Evolutionary conservation across 2,329 filamentous ascomycete species (phyloP), one percentile per base, ranked within the genome.

Genomic region (Esteya vermicola): DNA sequence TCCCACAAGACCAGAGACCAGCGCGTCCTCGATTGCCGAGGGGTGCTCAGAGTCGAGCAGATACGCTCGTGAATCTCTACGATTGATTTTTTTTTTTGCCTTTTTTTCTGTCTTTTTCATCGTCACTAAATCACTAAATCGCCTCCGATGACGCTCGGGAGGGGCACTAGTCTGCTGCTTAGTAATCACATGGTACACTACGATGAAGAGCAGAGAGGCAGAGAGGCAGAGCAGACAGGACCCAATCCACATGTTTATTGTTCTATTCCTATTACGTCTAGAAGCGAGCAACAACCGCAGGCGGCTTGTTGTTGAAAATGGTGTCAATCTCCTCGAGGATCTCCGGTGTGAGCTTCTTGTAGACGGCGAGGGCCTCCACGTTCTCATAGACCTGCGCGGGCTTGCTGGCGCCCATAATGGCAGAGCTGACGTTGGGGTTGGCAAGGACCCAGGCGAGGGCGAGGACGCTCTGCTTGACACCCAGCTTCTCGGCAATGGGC

Each of bases 401-500:
- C 35, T 60, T 65, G 56, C 68, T 75, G 9, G 75, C 73, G 5
- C 74, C 74, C 1, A 70, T 75, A 49, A 79, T 78, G 33, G 71
- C 73, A 12, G 66, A 69, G 52, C 69, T 75, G 36, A 78, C 68
- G 42, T 73, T 68, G 46, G 67, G 65, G 51, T 78, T 78, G 54
- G 64, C 70, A 34, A 78, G 58, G 10, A 74, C 68, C 74, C 75
- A 79, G 3, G 72, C 73, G 37, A 78, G 60, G 0, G 74, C 72
- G 33, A 78, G 60, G 39, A 63, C 61, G 49, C 61, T 63, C 58
- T 65, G 57, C 54, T 70, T 74, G 42, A 78, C 63, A 10, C 69
- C 75, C 32, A 85, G 60, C 48, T 65, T 68, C 40, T 81, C 67
- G 2, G 81, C 80, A 46, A 85, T 67, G 39, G 71, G 63, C 63